Evolutionary conservation across 495 filamentous ascomycete species (phyloP).

Genomic region (Xanthoparmelia taractica): DNA sequence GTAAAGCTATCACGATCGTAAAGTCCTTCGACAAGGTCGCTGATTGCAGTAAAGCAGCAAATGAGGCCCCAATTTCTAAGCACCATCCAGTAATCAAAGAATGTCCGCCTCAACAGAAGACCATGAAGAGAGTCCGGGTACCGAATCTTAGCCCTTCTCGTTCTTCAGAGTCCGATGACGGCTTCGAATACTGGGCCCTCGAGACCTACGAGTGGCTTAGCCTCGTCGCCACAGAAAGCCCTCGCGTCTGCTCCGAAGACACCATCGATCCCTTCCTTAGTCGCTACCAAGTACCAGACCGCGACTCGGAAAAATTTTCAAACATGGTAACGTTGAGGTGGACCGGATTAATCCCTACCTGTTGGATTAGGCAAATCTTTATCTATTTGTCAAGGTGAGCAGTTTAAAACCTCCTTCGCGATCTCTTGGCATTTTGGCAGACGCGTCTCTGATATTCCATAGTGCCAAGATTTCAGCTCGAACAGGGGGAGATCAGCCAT

Average conservation of each 20-base stretch:
- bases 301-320: conserved; percentile 23
- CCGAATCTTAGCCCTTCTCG: conserved; percentile 44
- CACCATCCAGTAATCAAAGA: conserved; percentile 47
- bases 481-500: background rate
- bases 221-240: conserved; percentile 61
- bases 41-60: conserved; percentile 12
- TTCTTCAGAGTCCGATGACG: conserved; percentile 34
- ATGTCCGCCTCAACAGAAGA: conserved; percentile 26
- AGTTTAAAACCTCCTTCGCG: background rate
- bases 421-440: background rate
- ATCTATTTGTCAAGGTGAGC: conserved; percentile 23
- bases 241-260: conserved; percentile 60
- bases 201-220: conserved; percentile 80
- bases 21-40: background rate
- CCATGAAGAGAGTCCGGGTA: conserved; percentile 35
- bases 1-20: background rate
- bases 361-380: conserved; percentile 39
- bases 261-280: conserved; percentile 71
- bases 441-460: background rate
- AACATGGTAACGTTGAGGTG: conserved; percentile 40
- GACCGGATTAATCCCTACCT: conserved; percentile 39
- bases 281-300: conserved; percentile 62
- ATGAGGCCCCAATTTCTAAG: conserved; percentile 42
- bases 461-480: conserved; percentile 1
- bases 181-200: conserved; percentile 53